Evolutionary conservation across 163 green algal genomes (phyloP).

Genomic region (Chlorella variabilis): DNA sequence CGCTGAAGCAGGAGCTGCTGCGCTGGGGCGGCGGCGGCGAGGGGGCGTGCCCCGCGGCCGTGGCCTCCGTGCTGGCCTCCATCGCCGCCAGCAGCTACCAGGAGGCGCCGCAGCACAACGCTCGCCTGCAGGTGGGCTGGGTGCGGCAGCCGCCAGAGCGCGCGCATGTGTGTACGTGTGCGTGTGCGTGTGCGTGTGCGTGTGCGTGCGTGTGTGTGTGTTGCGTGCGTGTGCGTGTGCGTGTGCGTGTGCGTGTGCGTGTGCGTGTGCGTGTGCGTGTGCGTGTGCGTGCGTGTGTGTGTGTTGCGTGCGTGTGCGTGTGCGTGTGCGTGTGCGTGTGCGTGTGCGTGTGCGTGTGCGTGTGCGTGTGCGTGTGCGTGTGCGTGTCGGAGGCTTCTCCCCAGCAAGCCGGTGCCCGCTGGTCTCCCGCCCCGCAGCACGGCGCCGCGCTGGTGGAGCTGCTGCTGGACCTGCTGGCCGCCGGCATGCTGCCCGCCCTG

Average conservation of each 20-base stretch:
- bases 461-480: slow-evolving; percentile 42
- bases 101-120: slow-evolving; percentile 2
- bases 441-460: slow-evolving; percentile 39
- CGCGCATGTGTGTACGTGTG: background rate
- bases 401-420: no score
- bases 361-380: no score
- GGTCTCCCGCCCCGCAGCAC: no score
- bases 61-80: background rate
- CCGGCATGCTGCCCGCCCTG: slow-evolving; percentile 52
- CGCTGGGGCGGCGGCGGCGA: slow-evolving; percentile 10
- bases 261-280: no score
- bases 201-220: no score
- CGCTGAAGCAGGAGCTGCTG: slow-evolving; percentile 9
- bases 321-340: no score
- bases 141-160: background rate
- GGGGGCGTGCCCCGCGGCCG: background rate
- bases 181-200: no score
- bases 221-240: no score
- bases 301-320: no score
- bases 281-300: background rate
- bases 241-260: no score
- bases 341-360: no score
- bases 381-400: no score
- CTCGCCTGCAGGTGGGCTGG: background rate
- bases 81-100: background rate